phyloP scores from a whole-genome alignment of 176 grass and related monocot genomes.

The Bolboschoenus planiculmis region DNA sequence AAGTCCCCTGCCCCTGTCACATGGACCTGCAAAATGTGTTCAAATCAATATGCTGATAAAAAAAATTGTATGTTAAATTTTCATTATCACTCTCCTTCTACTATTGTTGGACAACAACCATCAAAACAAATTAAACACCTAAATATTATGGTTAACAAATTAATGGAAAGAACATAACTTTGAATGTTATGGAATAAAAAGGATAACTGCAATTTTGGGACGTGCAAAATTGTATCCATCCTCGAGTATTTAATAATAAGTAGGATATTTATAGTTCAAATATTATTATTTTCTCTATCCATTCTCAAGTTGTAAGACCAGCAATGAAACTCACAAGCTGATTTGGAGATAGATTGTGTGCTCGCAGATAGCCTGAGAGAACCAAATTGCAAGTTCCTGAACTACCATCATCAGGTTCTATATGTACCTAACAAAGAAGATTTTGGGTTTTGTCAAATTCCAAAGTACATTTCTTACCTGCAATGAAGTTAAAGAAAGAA shows the following conservation, averaged over 20 bases:
- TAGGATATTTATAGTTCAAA: not conserved
- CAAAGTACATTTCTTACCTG: not conserved
- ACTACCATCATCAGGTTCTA: conserved; percentile 43
- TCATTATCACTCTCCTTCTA: not conserved
- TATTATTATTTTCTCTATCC: not conserved
- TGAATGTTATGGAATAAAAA: not conserved
- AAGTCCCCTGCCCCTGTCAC: conserved; percentile 90
- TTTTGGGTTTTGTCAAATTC: conserved; percentile 7
- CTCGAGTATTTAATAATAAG: not conserved
- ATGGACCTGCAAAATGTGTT: conserved; percentile 62
- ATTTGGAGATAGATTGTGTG: conserved; percentile 76
- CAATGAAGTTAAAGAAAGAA: conserved; percentile 9
- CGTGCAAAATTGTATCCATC: not conserved
- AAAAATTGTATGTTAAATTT: not conserved
- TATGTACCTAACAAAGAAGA: conserved; percentile 8
- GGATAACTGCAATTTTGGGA: not conserved
- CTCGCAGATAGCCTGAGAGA: conserved; percentile 75
- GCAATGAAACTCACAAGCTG: conserved; percentile 61
- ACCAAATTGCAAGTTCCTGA: conserved; percentile 66
- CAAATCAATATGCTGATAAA: conserved; percentile 34
- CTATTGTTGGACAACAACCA: not conserved
- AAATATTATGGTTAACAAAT: not conserved
- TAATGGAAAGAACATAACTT: not conserved
- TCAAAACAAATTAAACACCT: not conserved
- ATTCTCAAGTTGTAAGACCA: not conserved